Evolutionary conservation across 2,329 filamentous ascomycete genomes (phyloP).

Genomic region (Penicillium olsonii): DNA sequence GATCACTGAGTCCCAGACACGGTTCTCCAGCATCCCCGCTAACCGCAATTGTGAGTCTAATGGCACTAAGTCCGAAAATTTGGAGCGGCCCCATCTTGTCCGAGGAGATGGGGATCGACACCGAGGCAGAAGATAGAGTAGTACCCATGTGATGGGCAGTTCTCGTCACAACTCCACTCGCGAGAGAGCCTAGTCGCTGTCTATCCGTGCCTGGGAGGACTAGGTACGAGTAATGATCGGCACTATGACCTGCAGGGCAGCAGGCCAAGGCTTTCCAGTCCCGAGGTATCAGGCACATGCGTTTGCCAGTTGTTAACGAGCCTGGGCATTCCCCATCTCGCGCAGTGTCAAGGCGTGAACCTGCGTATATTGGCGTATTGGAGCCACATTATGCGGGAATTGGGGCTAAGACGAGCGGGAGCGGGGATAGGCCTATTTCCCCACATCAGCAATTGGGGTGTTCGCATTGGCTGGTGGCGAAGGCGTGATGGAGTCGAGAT

Average conservation of each 20-base stretch:
- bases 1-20: conserved; percentile 1
- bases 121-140: conserved; percentile 4
- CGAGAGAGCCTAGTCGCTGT: not conserved
- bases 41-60: conserved; percentile 1
- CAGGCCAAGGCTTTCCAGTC: not conserved
- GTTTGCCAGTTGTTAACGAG: not conserved
- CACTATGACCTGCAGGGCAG: not conserved
- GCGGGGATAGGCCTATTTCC: conserved; percentile 3
- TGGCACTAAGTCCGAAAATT: not conserved
- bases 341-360: not conserved
- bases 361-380: conserved; percentile 6
- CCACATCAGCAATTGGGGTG: not conserved
- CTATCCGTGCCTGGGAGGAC: conserved; percentile 2
- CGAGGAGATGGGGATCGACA: conserved; percentile 12
- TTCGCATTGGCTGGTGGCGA: not conserved
- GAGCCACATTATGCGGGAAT: conserved; percentile 1
- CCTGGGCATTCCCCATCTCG: not conserved
- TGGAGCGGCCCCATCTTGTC: not conserved
- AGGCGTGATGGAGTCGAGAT: not conserved
- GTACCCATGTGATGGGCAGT: conserved; percentile 6
- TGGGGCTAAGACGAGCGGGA: not conserved
- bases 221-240: conserved; percentile 4
- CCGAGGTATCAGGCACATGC: conserved; percentile 12
- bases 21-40: not conserved
- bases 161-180: conserved; percentile 5